Conservation (phyloP, 1,284 basidiomycete species). For the Fomitopsis schrenkii region DNA sequence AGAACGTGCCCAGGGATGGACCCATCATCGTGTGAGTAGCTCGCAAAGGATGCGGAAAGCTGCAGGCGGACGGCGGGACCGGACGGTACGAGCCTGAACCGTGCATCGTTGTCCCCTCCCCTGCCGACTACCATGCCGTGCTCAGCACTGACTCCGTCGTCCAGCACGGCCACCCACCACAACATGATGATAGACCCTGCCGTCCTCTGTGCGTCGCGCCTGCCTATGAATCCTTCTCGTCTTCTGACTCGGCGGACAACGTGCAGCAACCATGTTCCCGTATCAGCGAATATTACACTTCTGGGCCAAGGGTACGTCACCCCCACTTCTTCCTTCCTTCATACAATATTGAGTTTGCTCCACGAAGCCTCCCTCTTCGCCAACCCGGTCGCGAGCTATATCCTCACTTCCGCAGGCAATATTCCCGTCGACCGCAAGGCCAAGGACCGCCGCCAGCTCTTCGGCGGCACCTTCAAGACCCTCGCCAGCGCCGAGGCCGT, state of each 20-base stretch:
- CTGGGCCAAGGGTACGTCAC: conserved; percentile 77
- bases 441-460: conserved; percentile 70
- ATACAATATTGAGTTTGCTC: not conserved
- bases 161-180: conserved; percentile 83
- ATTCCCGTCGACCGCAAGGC: conserved; percentile 91
- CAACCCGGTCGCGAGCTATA: conserved; percentile 67
- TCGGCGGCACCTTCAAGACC: conserved; percentile 86
- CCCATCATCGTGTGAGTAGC: conserved; percentile 82
- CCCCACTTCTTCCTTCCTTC: not conserved
- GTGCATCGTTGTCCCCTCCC: not conserved
- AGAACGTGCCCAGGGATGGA: conserved; percentile 81
- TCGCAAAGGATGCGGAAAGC: conserved; percentile 8
- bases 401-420: conserved; percentile 89
- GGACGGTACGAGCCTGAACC: not conserved
- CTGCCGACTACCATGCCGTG: not conserved
- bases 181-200: conserved; percentile 92
- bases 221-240: not conserved
- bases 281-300: conserved; percentile 83
- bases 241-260: not conserved
- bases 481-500: conserved; percentile 77
- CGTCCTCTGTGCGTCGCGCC: conserved; percentile 60
- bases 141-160: not conserved
- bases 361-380: conserved; percentile 66
- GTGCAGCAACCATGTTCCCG: conserved; percentile 71
- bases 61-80: not conserved